Evolutionary conservation across 768 basidiomycete genomes (phyloP).

Genomic region (Boletus rubescentipes): DNA sequence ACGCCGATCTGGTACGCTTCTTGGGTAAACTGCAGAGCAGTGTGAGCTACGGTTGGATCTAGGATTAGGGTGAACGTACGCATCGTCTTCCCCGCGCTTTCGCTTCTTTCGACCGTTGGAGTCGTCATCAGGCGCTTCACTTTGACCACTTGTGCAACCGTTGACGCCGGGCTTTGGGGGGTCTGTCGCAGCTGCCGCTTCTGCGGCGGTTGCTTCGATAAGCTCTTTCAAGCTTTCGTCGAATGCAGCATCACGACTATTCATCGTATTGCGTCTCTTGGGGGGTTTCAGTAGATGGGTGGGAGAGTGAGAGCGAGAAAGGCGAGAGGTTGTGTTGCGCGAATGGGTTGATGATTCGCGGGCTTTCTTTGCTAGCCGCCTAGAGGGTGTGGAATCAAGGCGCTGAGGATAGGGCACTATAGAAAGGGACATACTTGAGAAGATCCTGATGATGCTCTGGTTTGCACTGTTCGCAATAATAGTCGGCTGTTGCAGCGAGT

Average conservation of each 20-base stretch:
- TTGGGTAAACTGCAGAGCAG: conserved; percentile 43
- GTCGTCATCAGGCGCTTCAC: conserved; percentile 51
- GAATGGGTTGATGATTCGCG: conserved; percentile 66
- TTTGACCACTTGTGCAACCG: conserved; percentile 41
- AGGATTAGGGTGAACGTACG: conserved; percentile 42
- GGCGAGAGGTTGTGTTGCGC: conserved; percentile 57
- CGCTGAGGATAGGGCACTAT: conserved; percentile 14
- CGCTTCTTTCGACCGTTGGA: conserved; percentile 59
- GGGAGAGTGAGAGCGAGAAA: conserved; percentile 77
- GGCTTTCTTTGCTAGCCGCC: conserved; percentile 61
- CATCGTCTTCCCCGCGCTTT: conserved; percentile 73
- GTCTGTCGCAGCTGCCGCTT: conserved; percentile 57
- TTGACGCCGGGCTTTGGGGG: conserved; percentile 33
- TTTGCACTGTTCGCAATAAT: conserved; percentile 91
- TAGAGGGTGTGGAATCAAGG: conserved; percentile 31
- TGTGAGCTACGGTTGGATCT: conserved; percentile 10
- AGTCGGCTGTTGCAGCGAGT: conserved; percentile 75
- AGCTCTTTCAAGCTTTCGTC: conserved; percentile 84
- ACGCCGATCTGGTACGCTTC: conserved; percentile 78
- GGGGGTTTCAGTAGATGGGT: conserved; percentile 59
- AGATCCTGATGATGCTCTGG: conserved; percentile 84
- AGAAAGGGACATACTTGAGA: conserved; percentile 59
- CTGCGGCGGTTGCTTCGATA: conserved; percentile 71
- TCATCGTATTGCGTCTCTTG: conserved; percentile 96
- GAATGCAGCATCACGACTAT: conserved; percentile 91